These are phyloP conservation scores for Physcomitrium patens DNA, from an alignment of 225 moss, liverwort and hornwort genomes.

Conservation along the genomic window DNA sequence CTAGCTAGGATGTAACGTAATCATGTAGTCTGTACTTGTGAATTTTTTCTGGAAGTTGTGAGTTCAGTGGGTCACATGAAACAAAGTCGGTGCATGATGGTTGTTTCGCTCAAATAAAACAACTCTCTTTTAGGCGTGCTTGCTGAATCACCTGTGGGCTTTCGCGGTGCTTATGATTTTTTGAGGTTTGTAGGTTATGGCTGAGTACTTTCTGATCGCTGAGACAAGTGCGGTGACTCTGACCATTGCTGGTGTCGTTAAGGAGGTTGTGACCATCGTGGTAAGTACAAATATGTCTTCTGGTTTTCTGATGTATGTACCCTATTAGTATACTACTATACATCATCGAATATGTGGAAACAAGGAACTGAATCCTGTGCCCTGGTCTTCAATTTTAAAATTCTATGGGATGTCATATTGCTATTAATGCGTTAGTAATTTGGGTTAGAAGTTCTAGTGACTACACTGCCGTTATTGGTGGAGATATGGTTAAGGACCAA, in stretches of 20 bases:
- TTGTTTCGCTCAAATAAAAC: background rate
- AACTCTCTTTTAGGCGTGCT: conserved; percentile 38
- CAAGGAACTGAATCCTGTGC: background rate
- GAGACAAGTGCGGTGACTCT: conserved; percentile 73
- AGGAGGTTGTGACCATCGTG: conserved; percentile 90
- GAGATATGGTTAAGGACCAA: background rate
- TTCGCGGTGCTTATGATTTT: conserved; percentile 16
- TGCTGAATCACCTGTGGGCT: conserved; percentile 53
- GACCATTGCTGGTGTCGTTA: conserved; percentile 65
- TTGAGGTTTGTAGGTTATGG: conserved; percentile 66
- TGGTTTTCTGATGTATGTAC: conserved; percentile 13
- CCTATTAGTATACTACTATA: background rate
- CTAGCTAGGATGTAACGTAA: conserved; percentile 9
- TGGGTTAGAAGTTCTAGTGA: no score
- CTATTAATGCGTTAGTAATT: no score
- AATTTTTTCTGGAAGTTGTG: background rate
- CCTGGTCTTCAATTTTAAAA: background rate
- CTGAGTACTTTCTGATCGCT: conserved; percentile 85
- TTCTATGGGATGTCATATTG: background rate
- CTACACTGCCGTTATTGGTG: background rate
- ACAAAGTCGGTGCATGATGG: conserved; percentile 3
- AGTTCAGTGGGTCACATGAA: conserved; percentile 14
- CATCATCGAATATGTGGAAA: conserved; percentile 41
- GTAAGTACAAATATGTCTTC: conserved; percentile 42
- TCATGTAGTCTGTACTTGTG: background rate